phyloP scores from a whole-genome alignment of 1,284 basidiomycete species.

The Ganoderma multipileum region DNA sequence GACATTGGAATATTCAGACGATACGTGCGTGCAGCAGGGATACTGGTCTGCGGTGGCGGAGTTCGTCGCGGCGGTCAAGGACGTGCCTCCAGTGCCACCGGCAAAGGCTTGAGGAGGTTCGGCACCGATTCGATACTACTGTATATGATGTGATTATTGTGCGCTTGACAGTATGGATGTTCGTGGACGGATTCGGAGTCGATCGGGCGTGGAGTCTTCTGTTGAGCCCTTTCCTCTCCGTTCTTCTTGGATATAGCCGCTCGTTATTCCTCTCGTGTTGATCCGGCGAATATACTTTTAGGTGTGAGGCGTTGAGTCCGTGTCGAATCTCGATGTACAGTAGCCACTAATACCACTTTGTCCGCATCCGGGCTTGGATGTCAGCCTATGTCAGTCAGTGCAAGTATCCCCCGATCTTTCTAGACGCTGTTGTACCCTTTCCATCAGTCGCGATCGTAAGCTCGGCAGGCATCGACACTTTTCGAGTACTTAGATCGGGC shows the following conservation, averaged over 20 bases:
- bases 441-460: background rate
- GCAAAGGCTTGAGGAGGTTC: background rate
- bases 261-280: background rate
- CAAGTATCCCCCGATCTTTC: background rate
- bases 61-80: constrained; percentile 33
- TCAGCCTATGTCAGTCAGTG: background rate
- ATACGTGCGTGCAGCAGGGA: constrained; percentile 44
- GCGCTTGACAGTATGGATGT: background rate
- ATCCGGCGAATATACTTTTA: background rate
- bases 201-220: background rate
- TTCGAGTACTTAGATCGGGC: background rate
- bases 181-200: background rate
- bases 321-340: background rate
- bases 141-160: background rate
- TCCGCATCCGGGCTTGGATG: background rate
- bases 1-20: constrained; percentile 34
- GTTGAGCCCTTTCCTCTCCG: background rate
- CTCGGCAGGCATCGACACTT: background rate
- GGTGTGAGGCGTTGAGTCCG: background rate
- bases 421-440: background rate
- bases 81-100: background rate
- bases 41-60: constrained; percentile 43
- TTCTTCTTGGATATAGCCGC: background rate
- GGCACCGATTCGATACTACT: background rate
- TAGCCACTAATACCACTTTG: background rate